These are phyloP conservation scores for Cryptococcus sp. DNA, from an alignment of 1,284 basidiomycete species.

Conservation along the genomic window DNA sequence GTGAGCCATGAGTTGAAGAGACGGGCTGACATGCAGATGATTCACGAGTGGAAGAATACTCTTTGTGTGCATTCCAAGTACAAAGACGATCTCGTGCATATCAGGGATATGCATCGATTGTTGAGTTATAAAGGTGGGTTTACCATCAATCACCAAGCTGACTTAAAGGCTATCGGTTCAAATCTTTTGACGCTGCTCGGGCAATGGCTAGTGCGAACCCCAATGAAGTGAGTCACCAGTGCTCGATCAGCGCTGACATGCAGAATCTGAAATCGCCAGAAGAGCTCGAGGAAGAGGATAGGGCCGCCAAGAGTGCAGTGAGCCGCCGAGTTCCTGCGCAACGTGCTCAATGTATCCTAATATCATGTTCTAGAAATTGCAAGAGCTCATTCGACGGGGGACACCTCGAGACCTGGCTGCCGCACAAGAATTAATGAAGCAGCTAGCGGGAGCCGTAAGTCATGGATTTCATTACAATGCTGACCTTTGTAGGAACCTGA, in stretches of 20 bases:
- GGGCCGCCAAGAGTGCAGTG: constrained; percentile 85
- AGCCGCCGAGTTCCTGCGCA: constrained; percentile 24
- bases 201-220: constrained; percentile 56
- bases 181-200: constrained; percentile 61
- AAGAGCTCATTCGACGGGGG: constrained; percentile 94
- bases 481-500: constrained; percentile 70
- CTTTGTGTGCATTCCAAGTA: constrained; percentile 87
- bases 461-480: not conserved
- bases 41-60: constrained; percentile 93
- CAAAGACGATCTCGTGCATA: constrained; percentile 96
- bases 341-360: not conserved
- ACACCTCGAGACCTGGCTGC: constrained; percentile 93
- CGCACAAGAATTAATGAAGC: constrained; percentile 97
- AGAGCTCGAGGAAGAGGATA: constrained; percentile 94
- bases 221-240: constrained; percentile 53
- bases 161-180: constrained; percentile 75
- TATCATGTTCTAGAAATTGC: constrained; percentile 66
- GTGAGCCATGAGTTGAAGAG: constrained; percentile 75
- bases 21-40: constrained; percentile 55
- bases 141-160: constrained; percentile 1
- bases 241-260: constrained; percentile 1
- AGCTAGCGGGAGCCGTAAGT: constrained; percentile 78
- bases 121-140: constrained; percentile 83
- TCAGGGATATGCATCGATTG: constrained; percentile 95
- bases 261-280: constrained; percentile 91